Evolutionary conservation across 2,329 filamentous ascomycete species (phyloP).

Genomic region (Westerdykella aurantiaca): DNA sequence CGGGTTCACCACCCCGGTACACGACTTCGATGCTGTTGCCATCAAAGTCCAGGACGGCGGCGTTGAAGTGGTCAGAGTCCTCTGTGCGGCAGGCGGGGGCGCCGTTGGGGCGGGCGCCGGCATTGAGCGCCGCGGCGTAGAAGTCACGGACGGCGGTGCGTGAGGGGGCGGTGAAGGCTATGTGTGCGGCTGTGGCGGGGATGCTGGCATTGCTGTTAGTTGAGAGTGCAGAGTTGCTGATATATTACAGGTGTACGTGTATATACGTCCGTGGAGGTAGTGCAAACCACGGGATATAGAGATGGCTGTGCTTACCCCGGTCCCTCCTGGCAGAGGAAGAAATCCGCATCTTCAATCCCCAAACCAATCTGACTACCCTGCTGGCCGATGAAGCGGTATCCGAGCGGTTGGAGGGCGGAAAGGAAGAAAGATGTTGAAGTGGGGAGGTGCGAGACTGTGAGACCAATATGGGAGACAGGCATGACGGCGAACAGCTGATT

Average conservation of each 20-base stretch:
- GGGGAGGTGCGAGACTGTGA: slow-evolving; percentile 70
- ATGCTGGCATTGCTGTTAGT: slow-evolving; percentile 26
- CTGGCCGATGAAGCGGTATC: slow-evolving; percentile 64
- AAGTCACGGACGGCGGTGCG: slow-evolving; percentile 64
- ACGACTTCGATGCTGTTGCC: slow-evolving; percentile 80
- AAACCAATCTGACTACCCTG: slow-evolving; percentile 58
- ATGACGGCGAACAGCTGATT: slow-evolving; percentile 35
- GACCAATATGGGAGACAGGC: slow-evolving; percentile 58
- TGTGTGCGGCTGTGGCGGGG: slow-evolving; percentile 52
- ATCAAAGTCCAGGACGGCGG: slow-evolving; percentile 67
- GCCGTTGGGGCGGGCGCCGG: slow-evolving; percentile 56
- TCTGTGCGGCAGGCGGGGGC: slow-evolving; percentile 51
- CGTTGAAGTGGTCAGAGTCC: slow-evolving; percentile 55
- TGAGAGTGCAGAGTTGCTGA: slow-evolving; percentile 1
- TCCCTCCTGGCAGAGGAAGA: slow-evolving; percentile 59
- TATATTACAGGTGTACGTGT: neutral
- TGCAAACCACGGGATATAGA: no score
- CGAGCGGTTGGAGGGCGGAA: slow-evolving; percentile 69
- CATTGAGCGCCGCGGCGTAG: slow-evolving; percentile 62
- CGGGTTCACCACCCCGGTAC: slow-evolving; percentile 45
- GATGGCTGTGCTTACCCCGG: slow-evolving; percentile 44
- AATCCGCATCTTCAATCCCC: slow-evolving; percentile 55
- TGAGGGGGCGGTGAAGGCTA: slow-evolving; percentile 64
- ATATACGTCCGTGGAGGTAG: neutral
- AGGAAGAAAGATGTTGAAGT: slow-evolving; percentile 80